Conservation (phyloP, 1,284 basidiomycete species). For the Boletus semigastroideus region DNA sequence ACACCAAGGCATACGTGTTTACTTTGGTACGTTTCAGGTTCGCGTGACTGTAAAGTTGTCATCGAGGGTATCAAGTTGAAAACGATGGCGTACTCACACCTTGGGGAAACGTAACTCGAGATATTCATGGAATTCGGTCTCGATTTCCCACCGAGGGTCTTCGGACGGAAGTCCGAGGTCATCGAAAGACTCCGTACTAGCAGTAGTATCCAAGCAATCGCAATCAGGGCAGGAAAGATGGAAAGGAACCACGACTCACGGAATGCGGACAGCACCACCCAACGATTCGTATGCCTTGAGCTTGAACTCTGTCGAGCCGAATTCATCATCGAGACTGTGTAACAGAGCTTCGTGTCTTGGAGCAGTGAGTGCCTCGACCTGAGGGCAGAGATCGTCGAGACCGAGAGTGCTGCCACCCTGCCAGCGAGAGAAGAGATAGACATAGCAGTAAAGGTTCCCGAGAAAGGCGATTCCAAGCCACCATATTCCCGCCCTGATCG, state of each 20-base stretch:
- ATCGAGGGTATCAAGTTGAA: background rate
- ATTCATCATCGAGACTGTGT: slow-evolving; percentile 35
- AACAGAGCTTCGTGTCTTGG: slow-evolving; percentile 30
- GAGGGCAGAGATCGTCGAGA: slow-evolving; percentile 32
- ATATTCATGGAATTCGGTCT: slow-evolving; percentile 43
- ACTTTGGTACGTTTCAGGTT: slow-evolving; percentile 51
- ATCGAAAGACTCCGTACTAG: slow-evolving; percentile 42
- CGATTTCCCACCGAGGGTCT: slow-evolving; percentile 46
- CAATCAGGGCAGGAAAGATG: background rate
- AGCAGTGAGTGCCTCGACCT: slow-evolving; percentile 33
- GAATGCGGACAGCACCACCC: slow-evolving; percentile 44
- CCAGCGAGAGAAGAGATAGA: too few relatives aligned
- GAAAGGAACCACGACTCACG: slow-evolving; percentile 32
- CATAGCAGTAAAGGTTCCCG: too few relatives aligned
- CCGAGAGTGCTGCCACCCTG: background rate
- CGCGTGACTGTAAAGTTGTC: slow-evolving; percentile 40
- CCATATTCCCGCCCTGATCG: too few relatives aligned
- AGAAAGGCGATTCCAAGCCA: too few relatives aligned
- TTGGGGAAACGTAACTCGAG: slow-evolving; percentile 41
- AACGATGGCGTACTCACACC: slow-evolving; percentile 30
- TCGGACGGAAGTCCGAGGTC: slow-evolving; percentile 40
- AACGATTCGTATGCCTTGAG: slow-evolving; percentile 41
- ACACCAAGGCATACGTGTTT: slow-evolving; percentile 62
- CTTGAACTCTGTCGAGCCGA: slow-evolving; percentile 37
- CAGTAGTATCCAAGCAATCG: background rate